phyloP scores from a whole-genome alignment of 805 yeast species.

The Kuraishia ogatae region DNA sequence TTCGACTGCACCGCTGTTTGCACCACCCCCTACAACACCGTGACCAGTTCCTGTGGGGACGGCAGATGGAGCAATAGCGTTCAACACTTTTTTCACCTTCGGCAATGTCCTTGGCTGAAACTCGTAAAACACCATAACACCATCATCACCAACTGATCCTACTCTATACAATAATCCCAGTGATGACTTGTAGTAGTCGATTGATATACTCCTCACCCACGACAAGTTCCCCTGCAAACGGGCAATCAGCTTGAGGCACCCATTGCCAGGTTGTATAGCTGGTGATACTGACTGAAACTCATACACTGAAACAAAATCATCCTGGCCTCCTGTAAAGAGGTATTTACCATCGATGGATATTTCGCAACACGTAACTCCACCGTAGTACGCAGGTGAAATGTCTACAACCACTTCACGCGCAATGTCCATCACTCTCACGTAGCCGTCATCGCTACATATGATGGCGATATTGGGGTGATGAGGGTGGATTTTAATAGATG shows the following conservation, averaged over 20 bases:
- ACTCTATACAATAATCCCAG: slow-evolving; percentile 32
- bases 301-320: slow-evolving; percentile 38
- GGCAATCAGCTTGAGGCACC: slow-evolving; percentile 17
- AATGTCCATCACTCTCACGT: slow-evolving; percentile 47
- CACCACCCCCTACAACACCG: background rate
- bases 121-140: slow-evolving; percentile 43
- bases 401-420: slow-evolving; percentile 35
- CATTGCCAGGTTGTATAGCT: slow-evolving; percentile 6
- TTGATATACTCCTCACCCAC: slow-evolving; percentile 37
- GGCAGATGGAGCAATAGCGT: slow-evolving; percentile 9
- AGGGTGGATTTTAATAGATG: slow-evolving; percentile 37
- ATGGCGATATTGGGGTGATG: slow-evolving; percentile 29
- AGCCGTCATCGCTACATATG: slow-evolving; percentile 60
- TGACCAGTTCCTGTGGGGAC: background rate
- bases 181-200: slow-evolving; percentile 29
- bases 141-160: slow-evolving; percentile 50
- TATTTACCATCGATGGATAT: slow-evolving; percentile 42
- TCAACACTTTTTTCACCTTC: slow-evolving; percentile 17
- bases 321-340: slow-evolving; percentile 44
- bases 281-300: slow-evolving; percentile 17
- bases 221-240: slow-evolving; percentile 40
- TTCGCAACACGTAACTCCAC: slow-evolving; percentile 44
- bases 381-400: slow-evolving; percentile 55
- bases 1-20: background rate
- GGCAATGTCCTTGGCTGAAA: slow-evolving; percentile 37